Evolutionary conservation across 176 grass and related monocot species (phyloP), one percentile per base, ranked within the genome.

Genomic region (Zea luxurians): DNA sequence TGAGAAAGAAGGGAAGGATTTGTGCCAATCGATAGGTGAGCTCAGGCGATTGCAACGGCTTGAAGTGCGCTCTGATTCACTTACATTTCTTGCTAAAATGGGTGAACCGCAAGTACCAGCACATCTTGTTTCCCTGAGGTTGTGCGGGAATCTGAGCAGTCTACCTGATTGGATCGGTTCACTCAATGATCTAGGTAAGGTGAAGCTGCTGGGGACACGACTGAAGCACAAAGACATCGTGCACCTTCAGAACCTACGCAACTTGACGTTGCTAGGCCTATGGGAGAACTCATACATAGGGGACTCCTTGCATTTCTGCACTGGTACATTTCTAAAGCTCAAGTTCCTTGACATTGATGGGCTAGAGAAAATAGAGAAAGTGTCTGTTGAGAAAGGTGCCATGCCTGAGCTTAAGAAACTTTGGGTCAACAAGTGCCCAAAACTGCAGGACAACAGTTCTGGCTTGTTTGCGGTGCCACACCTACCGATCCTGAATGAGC

Each of bases 361-460:
- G 1, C 4, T 79, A 20, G 7, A 70, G 2, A 44, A 61, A 0
- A 40, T 86, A 16, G 52, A 79, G 53, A 68, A 10, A 10, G 43
- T 90, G 20, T 3, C 0, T 9, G 42, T 90, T 0, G 4, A 20
- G 20, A 10, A 79, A 2, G 83, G 44, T 0, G 40, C 83, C 0
- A 82, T 86, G 79, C 44, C 79, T 78, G 55, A 75, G 11, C 78
- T 90, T 65, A 55, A 87, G 4, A 36, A 83, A 42, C 84, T 79
- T 12, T 79, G 83, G 73, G 63, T 74, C 7, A 75, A 79, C 44
- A 18, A 5, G 1, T 63, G 44, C 27, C 54, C 3, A 37, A n/a
- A 2, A 36, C 36, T 86, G 2, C 10, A 1, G 0, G 20, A 86
- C 0, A 1, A 12, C 43, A 8, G 4, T 1, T 16, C 12, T 62